A percentile compares a stretch with the other conserved stretches of the same genome.
phyloP scores from a whole-genome alignment of 2,329 filamentous ascomycete species.

The Colletotrichum costaricense region DNA sequence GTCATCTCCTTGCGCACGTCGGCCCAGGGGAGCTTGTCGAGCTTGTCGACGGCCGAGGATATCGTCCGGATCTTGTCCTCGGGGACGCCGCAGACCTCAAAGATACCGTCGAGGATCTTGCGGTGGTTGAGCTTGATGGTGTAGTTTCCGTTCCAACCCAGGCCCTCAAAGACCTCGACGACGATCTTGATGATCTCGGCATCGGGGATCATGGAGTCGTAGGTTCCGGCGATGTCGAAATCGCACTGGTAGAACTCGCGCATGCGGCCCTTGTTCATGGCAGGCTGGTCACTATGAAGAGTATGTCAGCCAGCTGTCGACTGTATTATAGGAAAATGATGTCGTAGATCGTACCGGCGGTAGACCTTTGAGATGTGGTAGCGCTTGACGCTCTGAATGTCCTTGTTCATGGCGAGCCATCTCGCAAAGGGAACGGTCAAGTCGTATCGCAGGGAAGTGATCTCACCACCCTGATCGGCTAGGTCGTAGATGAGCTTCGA shows the following conservation, averaged over 20 bases:
- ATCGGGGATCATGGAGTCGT: constrained; percentile 92
- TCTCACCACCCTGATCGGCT: constrained; percentile 86
- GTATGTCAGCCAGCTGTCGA: constrained; percentile 45
- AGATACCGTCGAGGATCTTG: constrained; percentile 92
- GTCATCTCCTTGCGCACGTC: constrained; percentile 95
- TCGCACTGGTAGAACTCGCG: constrained; percentile 98
- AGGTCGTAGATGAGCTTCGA: constrained; percentile 75
- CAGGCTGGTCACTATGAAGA: constrained; percentile 72
- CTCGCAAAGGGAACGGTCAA: constrained; percentile 91
- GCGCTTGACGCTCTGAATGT: constrained; percentile 86
- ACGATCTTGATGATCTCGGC: constrained; percentile 89
- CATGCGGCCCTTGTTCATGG: constrained; percentile 92
- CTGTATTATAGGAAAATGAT: background rate
- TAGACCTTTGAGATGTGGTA: constrained; percentile 95
- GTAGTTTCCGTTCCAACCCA: constrained; percentile 79
- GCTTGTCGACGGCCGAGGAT: constrained; percentile 93
- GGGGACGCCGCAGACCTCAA: constrained; percentile 90
- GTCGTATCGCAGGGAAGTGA: constrained; percentile 83
- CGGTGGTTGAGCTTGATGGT: constrained; percentile 96
- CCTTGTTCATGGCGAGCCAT: constrained; percentile 91
- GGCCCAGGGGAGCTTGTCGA: constrained; percentile 92
- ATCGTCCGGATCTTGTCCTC: constrained; percentile 88
- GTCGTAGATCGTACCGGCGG: constrained; percentile 40
- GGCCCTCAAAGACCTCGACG: constrained; percentile 84
- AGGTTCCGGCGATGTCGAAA: constrained; percentile 90